phyloP scores from a whole-genome alignment of 208 protist species.

The Vickermania ingenoplastis region DNA sequence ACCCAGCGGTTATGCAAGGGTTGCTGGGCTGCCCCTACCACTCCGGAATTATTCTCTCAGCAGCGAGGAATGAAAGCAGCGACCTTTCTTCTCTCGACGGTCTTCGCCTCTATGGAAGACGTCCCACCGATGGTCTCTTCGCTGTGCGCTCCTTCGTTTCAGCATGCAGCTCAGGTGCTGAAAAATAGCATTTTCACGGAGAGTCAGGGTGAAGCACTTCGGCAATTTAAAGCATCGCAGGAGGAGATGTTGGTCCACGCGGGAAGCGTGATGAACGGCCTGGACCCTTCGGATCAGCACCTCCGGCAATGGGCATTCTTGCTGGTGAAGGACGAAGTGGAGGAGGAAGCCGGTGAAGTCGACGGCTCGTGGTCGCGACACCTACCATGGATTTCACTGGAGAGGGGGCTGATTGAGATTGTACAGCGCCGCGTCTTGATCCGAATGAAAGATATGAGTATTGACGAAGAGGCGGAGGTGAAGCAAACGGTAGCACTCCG shows the following conservation, averaged over 20 bases:
- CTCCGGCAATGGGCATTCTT: neutral
- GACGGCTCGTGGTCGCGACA: neutral
- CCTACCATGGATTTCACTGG: neutral
- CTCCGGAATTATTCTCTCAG: neutral
- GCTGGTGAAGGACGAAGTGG: neutral
- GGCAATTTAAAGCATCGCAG: neutral
- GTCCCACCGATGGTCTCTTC: neutral
- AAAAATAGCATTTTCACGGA: neutral
- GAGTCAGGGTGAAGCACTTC: neutral
- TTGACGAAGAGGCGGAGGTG: neutral
- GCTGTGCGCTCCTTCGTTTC: neutral
- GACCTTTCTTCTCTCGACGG: neutral
- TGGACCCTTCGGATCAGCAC: neutral
- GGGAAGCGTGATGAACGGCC: neutral
- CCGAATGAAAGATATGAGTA: neutral
- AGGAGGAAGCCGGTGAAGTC: neutral
- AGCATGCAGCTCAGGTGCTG: neutral
- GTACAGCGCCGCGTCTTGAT: neutral
- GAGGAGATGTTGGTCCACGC: neutral
- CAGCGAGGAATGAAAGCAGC: neutral
- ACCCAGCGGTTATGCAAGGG: neutral
- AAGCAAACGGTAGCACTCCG: too few species aligned
- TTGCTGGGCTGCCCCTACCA: neutral
- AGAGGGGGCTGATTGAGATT: neutral
- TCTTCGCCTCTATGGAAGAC: neutral